These are phyloP conservation scores for Mrakia gelida DNA, from an alignment of 768 basidiomycete species.

Conservation along the genomic window DNA sequence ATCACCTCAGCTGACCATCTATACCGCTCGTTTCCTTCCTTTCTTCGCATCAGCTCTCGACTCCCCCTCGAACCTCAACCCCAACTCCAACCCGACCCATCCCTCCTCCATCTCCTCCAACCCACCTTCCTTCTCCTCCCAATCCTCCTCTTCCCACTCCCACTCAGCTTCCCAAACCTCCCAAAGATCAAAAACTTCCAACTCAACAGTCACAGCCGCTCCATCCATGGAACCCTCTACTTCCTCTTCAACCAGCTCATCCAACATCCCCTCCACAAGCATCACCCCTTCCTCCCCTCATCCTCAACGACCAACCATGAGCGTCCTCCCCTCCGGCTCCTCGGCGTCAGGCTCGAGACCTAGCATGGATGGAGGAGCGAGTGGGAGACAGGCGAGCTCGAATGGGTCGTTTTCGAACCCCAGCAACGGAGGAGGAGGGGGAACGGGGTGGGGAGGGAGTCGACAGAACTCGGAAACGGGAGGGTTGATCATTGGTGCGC, in stretches of 20 bases:
- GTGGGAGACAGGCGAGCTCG: background rate
- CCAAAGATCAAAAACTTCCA: background rate
- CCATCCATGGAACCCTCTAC: background rate
- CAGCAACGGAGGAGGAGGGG: background rate
- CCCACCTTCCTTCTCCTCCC: background rate
- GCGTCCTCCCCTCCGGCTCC: background rate
- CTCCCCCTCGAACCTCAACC: background rate
- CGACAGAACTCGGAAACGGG: conserved; percentile 10
- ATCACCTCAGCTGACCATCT: background rate
- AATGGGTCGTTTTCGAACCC: background rate
- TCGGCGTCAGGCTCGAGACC: background rate
- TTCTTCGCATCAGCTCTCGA: background rate
- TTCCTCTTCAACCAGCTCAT: background rate
- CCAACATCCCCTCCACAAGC: conserved; percentile 12
- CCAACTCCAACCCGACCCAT: background rate
- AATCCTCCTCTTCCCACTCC: background rate
- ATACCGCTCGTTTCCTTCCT: background rate
- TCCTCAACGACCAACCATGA: background rate
- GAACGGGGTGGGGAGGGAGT: background rate
- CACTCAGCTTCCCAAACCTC: background rate
- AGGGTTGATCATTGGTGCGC: background rate
- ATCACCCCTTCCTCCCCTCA: conserved; percentile 20
- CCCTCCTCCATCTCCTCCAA: background rate
- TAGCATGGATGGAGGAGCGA: background rate
- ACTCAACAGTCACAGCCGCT: background rate